These are phyloP conservation scores for Nicotiana paniculata DNA, from an alignment of 257 asterid genomes.

Conservation along the genomic window DNA sequence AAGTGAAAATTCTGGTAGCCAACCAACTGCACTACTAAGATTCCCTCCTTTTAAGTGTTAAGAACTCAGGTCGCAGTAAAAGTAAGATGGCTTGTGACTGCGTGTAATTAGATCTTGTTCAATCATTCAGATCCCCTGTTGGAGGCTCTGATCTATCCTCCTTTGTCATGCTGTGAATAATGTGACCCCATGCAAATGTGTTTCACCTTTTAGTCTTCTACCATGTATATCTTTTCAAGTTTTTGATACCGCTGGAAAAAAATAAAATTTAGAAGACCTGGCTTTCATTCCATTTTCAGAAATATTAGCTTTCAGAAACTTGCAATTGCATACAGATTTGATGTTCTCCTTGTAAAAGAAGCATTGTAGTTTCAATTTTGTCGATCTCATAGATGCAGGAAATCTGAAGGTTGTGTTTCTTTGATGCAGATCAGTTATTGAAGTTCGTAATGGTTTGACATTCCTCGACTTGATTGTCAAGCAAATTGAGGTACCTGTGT, in stretches of 20 bases:
- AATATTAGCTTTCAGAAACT: not conserved
- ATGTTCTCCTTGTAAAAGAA: not conserved
- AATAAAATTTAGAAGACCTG: not conserved
- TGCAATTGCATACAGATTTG: not conserved
- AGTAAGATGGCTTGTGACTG: not conserved
- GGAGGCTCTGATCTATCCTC: not conserved
- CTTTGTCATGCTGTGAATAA: not conserved
- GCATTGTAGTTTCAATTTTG: not conserved
- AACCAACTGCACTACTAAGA: too few relatives aligned
- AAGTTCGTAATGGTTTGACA: conserved; percentile 94
- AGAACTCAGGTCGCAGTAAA: not conserved
- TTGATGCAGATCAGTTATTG: conserved; percentile 83
- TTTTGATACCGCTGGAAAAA: not conserved
- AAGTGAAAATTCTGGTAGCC: too few relatives aligned
- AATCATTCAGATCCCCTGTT: not conserved
- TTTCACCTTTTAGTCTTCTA: not conserved
- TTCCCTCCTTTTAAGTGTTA: not conserved
- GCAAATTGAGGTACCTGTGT: conserved; percentile 80
- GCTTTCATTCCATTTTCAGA: not conserved
- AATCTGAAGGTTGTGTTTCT: not conserved
- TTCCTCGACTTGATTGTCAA: conserved; percentile 94
- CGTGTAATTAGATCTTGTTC: not conserved
- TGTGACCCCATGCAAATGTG: not conserved
- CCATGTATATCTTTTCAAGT: not conserved
- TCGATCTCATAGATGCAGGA: not conserved